Evolutionary conservation across 129 eudicot species (phyloP).

Genomic region (Helianthus tuberosus): DNA sequence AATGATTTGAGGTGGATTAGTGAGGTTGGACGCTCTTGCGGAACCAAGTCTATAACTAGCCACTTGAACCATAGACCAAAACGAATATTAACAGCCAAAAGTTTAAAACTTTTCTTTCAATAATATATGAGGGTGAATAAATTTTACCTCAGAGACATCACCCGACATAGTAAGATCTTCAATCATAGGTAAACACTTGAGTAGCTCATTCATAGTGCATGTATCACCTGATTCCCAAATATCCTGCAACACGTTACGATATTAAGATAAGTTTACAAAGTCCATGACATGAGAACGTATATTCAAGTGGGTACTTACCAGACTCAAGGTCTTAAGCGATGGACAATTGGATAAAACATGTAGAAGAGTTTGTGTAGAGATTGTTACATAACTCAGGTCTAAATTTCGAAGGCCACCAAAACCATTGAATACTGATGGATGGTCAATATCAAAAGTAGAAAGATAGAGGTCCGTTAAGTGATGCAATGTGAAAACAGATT

Average conservation of each 20-base stretch:
- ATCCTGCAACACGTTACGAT: background rate
- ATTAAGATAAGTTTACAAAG: conserved; percentile 1
- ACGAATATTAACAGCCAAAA: background rate
- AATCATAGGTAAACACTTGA: no score
- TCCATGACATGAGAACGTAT: background rate
- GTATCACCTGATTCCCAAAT: background rate
- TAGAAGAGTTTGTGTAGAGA: background rate
- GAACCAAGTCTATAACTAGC: background rate
- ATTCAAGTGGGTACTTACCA: background rate
- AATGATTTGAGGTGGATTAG: background rate
- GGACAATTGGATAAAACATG: conserved; percentile 5
- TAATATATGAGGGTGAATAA: background rate
- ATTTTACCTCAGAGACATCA: no score
- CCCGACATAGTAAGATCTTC: no score
- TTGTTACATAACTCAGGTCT: background rate
- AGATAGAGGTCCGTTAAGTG: conserved; percentile 16
- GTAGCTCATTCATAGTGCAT: background rate
- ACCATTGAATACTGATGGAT: background rate
- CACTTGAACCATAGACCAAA: background rate
- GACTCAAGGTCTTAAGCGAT: background rate
- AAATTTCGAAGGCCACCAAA: background rate
- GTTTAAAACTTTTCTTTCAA: background rate
- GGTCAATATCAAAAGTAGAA: background rate
- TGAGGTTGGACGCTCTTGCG: background rate
- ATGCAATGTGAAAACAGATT: background rate